Conservation (phyloP, 306 rosid genomes). For the Quercus agrifolia region DNA sequence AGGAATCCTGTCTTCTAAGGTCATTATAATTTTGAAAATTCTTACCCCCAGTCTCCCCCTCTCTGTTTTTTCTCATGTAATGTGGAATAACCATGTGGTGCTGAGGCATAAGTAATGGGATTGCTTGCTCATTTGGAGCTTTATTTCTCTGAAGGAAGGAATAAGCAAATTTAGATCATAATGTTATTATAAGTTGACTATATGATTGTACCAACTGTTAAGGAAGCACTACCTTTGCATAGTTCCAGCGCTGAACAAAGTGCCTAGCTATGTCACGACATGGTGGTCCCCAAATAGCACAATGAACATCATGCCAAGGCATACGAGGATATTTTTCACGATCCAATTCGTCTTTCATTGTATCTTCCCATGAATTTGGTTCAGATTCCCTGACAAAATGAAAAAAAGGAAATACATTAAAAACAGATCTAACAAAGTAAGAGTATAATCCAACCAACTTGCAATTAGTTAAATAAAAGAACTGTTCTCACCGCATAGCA, state of each 20-base stretch:
- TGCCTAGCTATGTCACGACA: constrained; percentile 98
- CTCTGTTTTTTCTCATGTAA: constrained; percentile 72
- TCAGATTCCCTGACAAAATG: constrained; percentile 75
- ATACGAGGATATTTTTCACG: constrained; percentile 89
- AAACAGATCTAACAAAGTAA: constrained; percentile 6
- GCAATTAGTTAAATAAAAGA: neutral
- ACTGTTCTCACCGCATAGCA: neutral
- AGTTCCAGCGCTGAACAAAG: constrained; percentile 99
- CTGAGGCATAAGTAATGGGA: constrained; percentile 98
- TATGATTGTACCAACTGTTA: neutral
- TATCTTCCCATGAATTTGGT: constrained; percentile 99
- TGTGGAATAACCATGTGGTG: constrained; percentile 99
- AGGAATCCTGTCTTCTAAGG: constrained; percentile 58
- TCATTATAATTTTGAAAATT: constrained; percentile 27
- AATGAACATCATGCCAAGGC: constrained; percentile 99
- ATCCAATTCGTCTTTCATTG: constrained; percentile 94
- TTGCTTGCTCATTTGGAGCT: constrained; percentile 91
- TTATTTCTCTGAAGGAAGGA: constrained; percentile 71
- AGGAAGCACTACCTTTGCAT: constrained; percentile 71
- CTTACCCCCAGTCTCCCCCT: constrained; percentile 40
- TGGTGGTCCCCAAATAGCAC: constrained; percentile 99
- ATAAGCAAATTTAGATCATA: constrained; percentile 19
- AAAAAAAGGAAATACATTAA: constrained; percentile 13
- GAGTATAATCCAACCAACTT: constrained; percentile 7
- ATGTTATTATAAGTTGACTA: constrained; percentile 6